A percentile compares a stretch with the other conserved stretches of the same genome.
Evolutionary conservation across 1,284 basidiomycete genomes (phyloP).

Genomic region (Limonomyces culmigenus): DNA sequence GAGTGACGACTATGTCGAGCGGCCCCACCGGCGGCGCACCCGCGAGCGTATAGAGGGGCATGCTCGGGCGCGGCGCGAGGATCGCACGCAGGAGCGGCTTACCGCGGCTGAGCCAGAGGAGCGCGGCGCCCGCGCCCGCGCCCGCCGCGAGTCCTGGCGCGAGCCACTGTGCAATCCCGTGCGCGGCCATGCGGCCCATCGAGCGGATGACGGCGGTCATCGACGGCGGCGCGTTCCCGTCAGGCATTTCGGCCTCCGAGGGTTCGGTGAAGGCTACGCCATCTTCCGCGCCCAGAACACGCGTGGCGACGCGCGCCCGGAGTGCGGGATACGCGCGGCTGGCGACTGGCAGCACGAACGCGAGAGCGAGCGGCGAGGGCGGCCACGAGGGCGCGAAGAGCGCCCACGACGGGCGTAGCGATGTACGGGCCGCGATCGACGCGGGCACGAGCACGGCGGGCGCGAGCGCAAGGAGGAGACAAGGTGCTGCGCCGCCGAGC

Average conservation of each 20-base stretch:
- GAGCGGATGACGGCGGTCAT: conserved; percentile 29
- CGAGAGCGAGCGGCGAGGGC: not conserved
- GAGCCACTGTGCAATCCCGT: conserved; percentile 45
- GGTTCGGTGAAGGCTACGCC: no score
- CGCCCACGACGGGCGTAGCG: not conserved
- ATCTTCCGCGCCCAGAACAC: no score
- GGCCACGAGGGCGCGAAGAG: no score
- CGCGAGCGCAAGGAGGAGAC: not conserved
- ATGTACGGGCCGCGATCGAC: no score
- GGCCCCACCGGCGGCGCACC: conserved; percentile 2
- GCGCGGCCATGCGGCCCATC: conserved; percentile 44
- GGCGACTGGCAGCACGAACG: not conserved
- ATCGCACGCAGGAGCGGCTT: conserved; percentile 25
- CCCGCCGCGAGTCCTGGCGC: conserved; percentile 45
- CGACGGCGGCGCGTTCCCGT: not conserved
- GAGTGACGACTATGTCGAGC: conserved; percentile 21
- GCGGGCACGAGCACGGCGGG: not conserved
- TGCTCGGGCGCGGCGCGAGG: conserved; percentile 22
- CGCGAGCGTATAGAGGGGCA: conserved; percentile 6
- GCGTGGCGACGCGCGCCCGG: not conserved
- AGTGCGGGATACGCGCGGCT: not conserved
- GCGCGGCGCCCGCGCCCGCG: conserved; percentile 46
- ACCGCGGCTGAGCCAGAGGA: conserved; percentile 33
- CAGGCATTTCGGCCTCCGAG: conserved; percentile 1
- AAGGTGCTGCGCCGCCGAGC: not conserved